Evolutionary conservation across 2,329 filamentous ascomycete species (phyloP).

Genomic region (Ascomycota sp.): DNA sequence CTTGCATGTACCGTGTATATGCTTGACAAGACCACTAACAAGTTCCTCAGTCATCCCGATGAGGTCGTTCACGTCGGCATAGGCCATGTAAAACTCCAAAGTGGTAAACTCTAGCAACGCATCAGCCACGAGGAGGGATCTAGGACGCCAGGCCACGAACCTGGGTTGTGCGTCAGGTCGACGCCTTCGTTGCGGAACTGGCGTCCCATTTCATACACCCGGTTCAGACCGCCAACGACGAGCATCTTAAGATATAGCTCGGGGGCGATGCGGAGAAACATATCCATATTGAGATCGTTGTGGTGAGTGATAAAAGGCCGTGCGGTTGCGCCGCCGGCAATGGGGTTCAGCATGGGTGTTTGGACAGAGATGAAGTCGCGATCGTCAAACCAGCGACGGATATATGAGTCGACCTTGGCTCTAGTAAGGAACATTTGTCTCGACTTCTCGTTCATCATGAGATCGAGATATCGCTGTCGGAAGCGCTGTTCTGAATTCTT

Average conservation of each 20-base stretch:
- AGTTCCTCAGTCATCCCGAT: conserved; percentile 73
- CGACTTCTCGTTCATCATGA: conserved; percentile 87
- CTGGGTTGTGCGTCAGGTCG: conserved; percentile 61
- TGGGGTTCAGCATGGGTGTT: conserved; percentile 93
- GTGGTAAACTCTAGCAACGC: conserved; percentile 68
- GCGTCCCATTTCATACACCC: conserved; percentile 87
- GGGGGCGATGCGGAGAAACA: conserved; percentile 87
- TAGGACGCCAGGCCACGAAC: conserved; percentile 4
- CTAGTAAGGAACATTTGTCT: conserved; percentile 70
- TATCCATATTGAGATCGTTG: conserved; percentile 86
- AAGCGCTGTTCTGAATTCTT: conserved; percentile 88
- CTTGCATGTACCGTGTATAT: conserved; percentile 65
- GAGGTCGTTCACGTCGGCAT: conserved; percentile 76
- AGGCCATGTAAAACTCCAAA: conserved; percentile 93
- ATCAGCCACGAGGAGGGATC: conserved; percentile 1
- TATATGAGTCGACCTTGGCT: conserved; percentile 71
- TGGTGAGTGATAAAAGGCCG: conserved; percentile 87
- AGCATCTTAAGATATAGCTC: conserved; percentile 94
- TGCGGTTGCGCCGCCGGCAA: conserved; percentile 87
- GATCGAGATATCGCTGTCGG: conserved; percentile 82
- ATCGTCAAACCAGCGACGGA: conserved; percentile 74
- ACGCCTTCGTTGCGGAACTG: conserved; percentile 84
- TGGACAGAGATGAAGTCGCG: conserved; percentile 85
- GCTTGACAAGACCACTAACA: conserved; percentile 73
- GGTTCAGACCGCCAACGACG: conserved; percentile 81